Base-by-base conservation (phyloP, 2,329 filamentous ascomycete genomes). In the Sporothrix pallida region DNA sequence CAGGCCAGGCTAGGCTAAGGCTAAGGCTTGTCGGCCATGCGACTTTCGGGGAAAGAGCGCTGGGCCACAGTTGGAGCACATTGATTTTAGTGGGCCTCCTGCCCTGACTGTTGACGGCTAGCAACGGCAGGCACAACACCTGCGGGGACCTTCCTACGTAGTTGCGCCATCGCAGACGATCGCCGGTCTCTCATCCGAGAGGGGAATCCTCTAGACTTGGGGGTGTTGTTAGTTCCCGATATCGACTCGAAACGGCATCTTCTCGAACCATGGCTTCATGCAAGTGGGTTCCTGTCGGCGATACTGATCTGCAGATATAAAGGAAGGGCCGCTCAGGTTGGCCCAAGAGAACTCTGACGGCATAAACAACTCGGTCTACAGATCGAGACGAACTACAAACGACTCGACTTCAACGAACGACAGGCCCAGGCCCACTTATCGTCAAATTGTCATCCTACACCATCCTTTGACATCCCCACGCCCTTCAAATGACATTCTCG, bases 401-500 rank as follows among this genome's bases (percentile, higher is more conserved):
- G n/a, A 54, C n/a, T n/a, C 48, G 13, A 8, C 48, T 52, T n/a
- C 13, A 52, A 52, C 48, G 48, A 52, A 7, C n/a, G 48, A n/a
- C 48, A 52, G 31, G 31, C 31, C 31, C 31, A 52, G 42, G 42
- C 42, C 62, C 60, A 65, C 60, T 65, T 65, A 65, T 65, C 37
- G 60, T 65, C 60, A 44, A 65, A 48, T 20, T 17, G 9, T 31
- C 42, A 50, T 46, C 56, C 13, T 5, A 31, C 2, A 42, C 52
- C 1, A 37, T 26, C 2, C 23, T 31, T 17, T 8, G 15, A 15
- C 26, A 48, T 26, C 17, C 54, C 71, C 65, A 17, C 74, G 52
- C 63, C 73, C 72, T 67, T 15, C 13, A 75, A 46, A 74, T 78
- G 48, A 50, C 76, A 26, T 80, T 78, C 75, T 73, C 78, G n/a